Evolutionary conservation across 1,284 basidiomycete species (phyloP).

Genomic region (Puccinia coronata): DNA sequence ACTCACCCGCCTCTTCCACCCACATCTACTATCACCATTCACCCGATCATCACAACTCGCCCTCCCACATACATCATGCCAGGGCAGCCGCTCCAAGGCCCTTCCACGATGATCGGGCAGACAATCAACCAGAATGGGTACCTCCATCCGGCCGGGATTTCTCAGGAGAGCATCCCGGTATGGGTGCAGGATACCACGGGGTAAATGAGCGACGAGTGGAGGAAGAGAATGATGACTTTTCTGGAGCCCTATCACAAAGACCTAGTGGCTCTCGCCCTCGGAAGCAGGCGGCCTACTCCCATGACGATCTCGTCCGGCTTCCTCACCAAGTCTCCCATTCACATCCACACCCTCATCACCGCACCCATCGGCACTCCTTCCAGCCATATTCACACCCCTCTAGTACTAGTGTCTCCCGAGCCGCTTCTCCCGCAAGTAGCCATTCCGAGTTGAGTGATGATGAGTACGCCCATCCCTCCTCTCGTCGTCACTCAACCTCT

Average conservation of each 20-base stretch:
- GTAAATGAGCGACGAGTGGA: conserved; percentile 1
- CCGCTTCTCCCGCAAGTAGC: conserved; percentile 27
- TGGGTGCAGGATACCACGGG: not conserved
- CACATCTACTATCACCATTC: conserved; percentile 6
- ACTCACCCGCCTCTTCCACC: conserved; percentile 2
- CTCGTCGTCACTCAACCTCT: not conserved
- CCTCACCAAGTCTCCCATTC: conserved; percentile 34
- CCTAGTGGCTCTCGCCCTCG: not conserved
- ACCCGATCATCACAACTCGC: not conserved
- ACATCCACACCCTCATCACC: conserved; percentile 31
- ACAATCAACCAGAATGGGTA: not conserved
- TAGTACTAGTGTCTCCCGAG: conserved; percentile 21
- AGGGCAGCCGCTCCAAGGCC: conserved; percentile 1
- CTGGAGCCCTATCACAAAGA: conserved; percentile 10
- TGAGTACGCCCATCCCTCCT: not conserved
- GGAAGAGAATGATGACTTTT: conserved; percentile 6
- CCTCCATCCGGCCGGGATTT: not conserved
- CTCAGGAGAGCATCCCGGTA: not conserved
- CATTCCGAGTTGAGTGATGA: conserved; percentile 30
- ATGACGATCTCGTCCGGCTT: conserved; percentile 37
- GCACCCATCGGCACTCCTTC: conserved; percentile 38
- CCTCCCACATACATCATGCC: not conserved
- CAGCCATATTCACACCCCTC: conserved; percentile 46
- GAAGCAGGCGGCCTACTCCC: not conserved
- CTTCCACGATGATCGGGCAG: not conserved